Evolutionary conservation across 2,329 filamentous ascomycete species (phyloP).

Genomic region (Aspergillus versicolor): DNA sequence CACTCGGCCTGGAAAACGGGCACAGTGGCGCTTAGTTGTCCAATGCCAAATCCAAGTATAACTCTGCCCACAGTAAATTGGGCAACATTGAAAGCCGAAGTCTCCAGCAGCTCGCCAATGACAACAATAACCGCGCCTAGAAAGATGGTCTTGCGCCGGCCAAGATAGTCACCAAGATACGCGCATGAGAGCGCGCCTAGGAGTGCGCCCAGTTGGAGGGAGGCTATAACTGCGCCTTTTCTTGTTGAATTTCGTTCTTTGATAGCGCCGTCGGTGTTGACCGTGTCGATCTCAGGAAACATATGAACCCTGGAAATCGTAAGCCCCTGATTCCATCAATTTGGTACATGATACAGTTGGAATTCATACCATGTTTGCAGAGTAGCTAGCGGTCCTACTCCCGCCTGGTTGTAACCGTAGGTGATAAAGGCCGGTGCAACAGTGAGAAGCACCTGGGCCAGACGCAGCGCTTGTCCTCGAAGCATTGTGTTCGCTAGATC

Average conservation of each 20-base stretch:
- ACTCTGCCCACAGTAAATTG: neutral
- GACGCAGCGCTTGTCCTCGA: constrained; percentile 9
- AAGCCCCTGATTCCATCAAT: neutral
- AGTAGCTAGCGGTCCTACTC: constrained; percentile 12
- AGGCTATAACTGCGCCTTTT: neutral
- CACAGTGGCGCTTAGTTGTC: constrained; percentile 4
- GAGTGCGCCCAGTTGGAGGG: constrained; percentile 16
- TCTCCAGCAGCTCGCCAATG: constrained; percentile 14
- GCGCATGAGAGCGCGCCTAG: constrained; percentile 21
- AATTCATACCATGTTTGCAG: too few species aligned
- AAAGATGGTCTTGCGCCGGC: constrained; percentile 48
- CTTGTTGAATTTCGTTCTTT: neutral
- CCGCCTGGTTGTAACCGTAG: constrained; percentile 27
- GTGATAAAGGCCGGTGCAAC: constrained; percentile 24
- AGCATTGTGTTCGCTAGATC: neutral
- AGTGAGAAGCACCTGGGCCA: constrained; percentile 23
- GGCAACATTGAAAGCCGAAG: neutral
- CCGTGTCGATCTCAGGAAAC: neutral
- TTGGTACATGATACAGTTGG: too few species aligned
- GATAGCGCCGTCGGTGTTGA: neutral
- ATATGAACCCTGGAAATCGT: neutral
- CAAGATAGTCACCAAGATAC: constrained; percentile 45
- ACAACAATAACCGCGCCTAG: constrained; percentile 41
- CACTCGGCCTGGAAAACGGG: constrained; percentile 41
- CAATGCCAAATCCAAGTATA: neutral